Base-by-base conservation (phyloP, 2,329 filamentous ascomycete species). In the Diplocarpon rosae region DNA sequence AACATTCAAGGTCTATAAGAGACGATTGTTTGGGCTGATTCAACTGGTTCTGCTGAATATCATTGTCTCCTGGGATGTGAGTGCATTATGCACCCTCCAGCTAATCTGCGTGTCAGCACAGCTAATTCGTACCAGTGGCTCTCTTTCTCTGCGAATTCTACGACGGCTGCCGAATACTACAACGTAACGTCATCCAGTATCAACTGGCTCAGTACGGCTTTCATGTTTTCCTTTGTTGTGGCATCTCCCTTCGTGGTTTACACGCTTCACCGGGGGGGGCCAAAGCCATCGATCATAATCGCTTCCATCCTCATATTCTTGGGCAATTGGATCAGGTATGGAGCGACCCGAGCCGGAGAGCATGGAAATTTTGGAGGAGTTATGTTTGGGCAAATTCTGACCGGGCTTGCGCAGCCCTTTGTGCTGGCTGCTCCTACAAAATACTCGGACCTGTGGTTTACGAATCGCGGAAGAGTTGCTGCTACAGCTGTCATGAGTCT, bases 391-490 rank as follows among this genome's bases (percentile, higher is more conserved):
- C 90, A 96, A 67, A 83, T 96, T 61, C 63, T 98, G 48, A 87
- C 85, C 42, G 92, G 90, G 1, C 72, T 95, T 32, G 80, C 87
- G 1, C 92, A 98, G 61, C 89, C 92, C 0, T 96, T 96, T 62
- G 86, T 94, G 11, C 76, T 96, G 9, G 80, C 83, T 6, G 87
- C 90, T 0, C 90, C 92, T 0, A 90, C 92, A 0, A 73, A 86
- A 50, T 98, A 94, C 65, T 92, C 85, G 43, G 89, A 95, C 61
- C 69, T 95, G 48, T 96, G 92, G 92, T 96, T 96, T 66, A 89
- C 86, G 1, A 80, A 84, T 56, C 69, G 71, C 10, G 90, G 89
- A 7, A 78, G 92, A 43, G 85, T 95, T 11, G 82, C 83, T 43
- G 90, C 90, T 14, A 96, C 90, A 1, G 92, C 90, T 1, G 59